These are phyloP conservation scores for Calonectria hawksworthii DNA, from an alignment of 2,329 filamentous ascomycete genomes.

Conservation along the genomic window DNA sequence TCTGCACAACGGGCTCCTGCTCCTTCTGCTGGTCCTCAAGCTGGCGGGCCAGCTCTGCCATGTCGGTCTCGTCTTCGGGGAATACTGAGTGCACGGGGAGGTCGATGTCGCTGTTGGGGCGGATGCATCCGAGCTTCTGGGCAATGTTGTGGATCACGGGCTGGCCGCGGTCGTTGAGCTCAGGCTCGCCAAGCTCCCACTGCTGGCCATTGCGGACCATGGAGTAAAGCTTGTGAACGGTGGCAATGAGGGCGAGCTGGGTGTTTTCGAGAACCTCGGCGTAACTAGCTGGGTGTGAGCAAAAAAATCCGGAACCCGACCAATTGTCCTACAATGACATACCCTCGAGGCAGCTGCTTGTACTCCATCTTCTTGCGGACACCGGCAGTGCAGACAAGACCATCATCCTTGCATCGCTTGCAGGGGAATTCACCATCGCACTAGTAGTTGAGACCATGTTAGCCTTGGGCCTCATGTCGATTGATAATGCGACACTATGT, in stretches of 20 bases:
- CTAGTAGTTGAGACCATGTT: slow-evolving; percentile 49
- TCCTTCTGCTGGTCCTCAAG: slow-evolving; percentile 62
- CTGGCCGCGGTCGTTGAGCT: slow-evolving; percentile 73
- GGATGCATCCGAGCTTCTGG: slow-evolving; percentile 74
- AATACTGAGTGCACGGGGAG: slow-evolving; percentile 71
- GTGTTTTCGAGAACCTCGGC: slow-evolving; percentile 76
- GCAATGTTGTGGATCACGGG: slow-evolving; percentile 77
- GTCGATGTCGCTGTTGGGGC: slow-evolving; percentile 72
- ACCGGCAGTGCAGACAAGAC: slow-evolving; percentile 73
- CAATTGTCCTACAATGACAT: slow-evolving; percentile 45
- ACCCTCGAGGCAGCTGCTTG: slow-evolving; percentile 75
- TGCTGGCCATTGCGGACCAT: slow-evolving; percentile 72
- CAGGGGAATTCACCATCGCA: slow-evolving; percentile 77
- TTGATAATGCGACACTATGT: slow-evolving; percentile 25
- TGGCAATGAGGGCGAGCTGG: slow-evolving; percentile 74
- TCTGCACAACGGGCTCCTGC: slow-evolving; percentile 52
- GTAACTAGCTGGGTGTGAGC: slow-evolving; percentile 60
- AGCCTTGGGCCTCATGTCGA: background rate
- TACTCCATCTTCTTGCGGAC: slow-evolving; percentile 78
- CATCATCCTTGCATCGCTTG: slow-evolving; percentile 76
- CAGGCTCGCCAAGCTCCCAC: slow-evolving; percentile 75
- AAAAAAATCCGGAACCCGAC: background rate
- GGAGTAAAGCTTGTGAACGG: slow-evolving; percentile 75
- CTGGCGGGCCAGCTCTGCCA: slow-evolving; percentile 69
- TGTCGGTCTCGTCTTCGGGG: slow-evolving; percentile 72